Evolutionary conservation across 1,139 yeast species (phyloP).

Genomic region (Saccharomyces hybrid): DNA sequence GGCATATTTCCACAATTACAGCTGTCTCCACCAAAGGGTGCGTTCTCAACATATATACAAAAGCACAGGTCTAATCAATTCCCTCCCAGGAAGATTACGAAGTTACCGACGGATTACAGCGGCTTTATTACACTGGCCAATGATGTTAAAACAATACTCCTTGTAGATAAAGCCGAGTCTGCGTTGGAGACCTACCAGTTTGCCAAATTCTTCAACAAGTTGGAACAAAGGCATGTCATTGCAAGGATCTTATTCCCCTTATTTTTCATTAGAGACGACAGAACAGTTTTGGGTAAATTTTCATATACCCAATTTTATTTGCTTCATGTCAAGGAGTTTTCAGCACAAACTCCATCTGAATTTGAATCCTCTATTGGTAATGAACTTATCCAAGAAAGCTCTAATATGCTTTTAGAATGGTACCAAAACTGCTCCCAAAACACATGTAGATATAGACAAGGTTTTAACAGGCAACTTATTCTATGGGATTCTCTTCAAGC

Average conservation of each 20-base stretch:
- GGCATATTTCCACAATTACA: neutral
- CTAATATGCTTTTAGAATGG: constrained; percentile 44
- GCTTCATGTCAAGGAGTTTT: constrained; percentile 29
- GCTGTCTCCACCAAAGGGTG: constrained; percentile 33
- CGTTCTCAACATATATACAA: constrained; percentile 46
- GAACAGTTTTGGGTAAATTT: constrained; percentile 40
- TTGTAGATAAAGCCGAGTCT: constrained; percentile 35
- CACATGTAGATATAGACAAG: constrained; percentile 76
- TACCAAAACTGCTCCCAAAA: constrained; percentile 59
- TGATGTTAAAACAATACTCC: constrained; percentile 33
- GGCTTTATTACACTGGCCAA: constrained; percentile 23
- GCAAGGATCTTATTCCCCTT: constrained; percentile 57
- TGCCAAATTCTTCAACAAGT: constrained; percentile 29
- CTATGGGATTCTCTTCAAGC: constrained; percentile 82
- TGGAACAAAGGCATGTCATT: constrained; percentile 40
- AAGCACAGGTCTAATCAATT: constrained; percentile 48
- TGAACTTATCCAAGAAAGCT: constrained; percentile 16
- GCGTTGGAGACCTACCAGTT: constrained; percentile 29
- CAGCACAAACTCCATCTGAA: constrained; percentile 10
- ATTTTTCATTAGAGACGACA: constrained; percentile 53
- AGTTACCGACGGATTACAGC: constrained; percentile 27
- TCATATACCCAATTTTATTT: constrained; percentile 26
- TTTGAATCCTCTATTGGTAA: constrained; percentile 1
- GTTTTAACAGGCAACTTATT: constrained; percentile 46
- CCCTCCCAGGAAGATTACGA: constrained; percentile 43